Evolutionary conservation across 2,329 filamentous ascomycete species (phyloP).

Genomic region (Phialophora chinensis): DNA sequence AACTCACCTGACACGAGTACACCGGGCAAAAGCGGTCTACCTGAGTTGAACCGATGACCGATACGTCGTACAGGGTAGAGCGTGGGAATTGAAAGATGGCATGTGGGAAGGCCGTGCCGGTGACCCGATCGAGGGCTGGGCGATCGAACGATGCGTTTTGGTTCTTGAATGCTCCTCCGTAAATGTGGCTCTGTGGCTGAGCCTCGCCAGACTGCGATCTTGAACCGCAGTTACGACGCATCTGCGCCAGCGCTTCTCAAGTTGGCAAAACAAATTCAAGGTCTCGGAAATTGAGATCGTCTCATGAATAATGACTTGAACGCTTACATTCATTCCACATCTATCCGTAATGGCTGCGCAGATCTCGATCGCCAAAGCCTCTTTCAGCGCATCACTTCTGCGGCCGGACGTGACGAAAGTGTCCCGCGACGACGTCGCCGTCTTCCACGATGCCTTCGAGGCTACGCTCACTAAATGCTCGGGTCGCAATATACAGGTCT

Average conservation of each 20-base stretch:
- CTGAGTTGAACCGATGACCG: background rate
- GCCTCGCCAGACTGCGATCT: background rate
- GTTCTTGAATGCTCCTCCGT: background rate
- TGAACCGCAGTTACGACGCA: background rate
- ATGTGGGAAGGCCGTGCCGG: constrained; percentile 1
- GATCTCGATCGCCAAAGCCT: constrained; percentile 77
- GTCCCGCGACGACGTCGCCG: constrained; percentile 70
- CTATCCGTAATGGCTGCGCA: constrained; percentile 35
- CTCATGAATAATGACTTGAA: background rate
- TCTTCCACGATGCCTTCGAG: constrained; percentile 71
- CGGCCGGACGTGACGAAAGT: constrained; percentile 75
- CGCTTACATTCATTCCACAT: background rate
- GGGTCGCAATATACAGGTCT: constrained; percentile 86
- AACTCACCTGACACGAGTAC: constrained; percentile 6
- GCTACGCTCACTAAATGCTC: constrained; percentile 73
- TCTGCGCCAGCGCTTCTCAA: background rate
- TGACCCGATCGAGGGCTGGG: background rate
- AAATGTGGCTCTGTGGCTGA: background rate
- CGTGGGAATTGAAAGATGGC: background rate
- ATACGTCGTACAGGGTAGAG: too few relatives aligned
- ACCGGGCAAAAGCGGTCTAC: background rate
- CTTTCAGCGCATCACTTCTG: constrained; percentile 75
- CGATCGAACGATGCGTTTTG: background rate
- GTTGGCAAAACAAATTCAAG: background rate
- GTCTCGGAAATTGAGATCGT: background rate